phyloP scores from a whole-genome alignment of 306 rosid species.

The Inga leiocalycina region DNA sequence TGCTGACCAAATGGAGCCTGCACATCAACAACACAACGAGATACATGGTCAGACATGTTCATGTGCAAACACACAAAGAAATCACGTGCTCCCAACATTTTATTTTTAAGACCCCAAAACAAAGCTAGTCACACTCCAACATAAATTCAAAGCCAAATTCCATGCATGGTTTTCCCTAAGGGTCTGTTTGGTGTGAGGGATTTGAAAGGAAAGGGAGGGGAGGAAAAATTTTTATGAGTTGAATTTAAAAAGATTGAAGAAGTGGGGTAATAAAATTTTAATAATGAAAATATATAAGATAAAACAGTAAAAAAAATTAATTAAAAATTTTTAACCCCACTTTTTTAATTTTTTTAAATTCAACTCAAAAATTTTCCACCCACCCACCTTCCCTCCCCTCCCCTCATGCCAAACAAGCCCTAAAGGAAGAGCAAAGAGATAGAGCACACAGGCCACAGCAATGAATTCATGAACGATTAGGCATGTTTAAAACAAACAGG shows the following conservation, averaged over 20 bases:
- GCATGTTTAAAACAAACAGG: neutral
- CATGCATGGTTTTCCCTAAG: constrained; percentile 1
- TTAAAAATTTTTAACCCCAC: no score
- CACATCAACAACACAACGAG: constrained; percentile 30
- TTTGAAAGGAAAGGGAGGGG: no score
- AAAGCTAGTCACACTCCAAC: neutral
- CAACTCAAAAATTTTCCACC: no score
- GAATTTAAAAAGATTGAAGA: no score
- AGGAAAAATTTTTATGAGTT: no score
- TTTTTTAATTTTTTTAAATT: no score
- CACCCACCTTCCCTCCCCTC: no score
- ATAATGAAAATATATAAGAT: no score
- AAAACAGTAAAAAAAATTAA: no score
- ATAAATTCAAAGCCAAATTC: neutral
- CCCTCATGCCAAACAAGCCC: no score
- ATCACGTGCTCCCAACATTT: neutral
- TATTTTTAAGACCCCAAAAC: neutral
- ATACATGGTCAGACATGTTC: neutral
- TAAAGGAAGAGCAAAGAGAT: neutral
- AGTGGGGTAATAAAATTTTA: no score
- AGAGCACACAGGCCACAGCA: neutral
- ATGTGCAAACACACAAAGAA: neutral
- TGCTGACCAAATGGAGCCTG: constrained; percentile 96
- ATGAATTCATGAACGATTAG: neutral
- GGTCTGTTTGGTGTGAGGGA: no score